A percentile compares a stretch with the other conserved stretches of the same genome.
Evolutionary conservation across 2,329 filamentous ascomycete species (phyloP).

Genomic region (Macroventuria anomochaeta): DNA sequence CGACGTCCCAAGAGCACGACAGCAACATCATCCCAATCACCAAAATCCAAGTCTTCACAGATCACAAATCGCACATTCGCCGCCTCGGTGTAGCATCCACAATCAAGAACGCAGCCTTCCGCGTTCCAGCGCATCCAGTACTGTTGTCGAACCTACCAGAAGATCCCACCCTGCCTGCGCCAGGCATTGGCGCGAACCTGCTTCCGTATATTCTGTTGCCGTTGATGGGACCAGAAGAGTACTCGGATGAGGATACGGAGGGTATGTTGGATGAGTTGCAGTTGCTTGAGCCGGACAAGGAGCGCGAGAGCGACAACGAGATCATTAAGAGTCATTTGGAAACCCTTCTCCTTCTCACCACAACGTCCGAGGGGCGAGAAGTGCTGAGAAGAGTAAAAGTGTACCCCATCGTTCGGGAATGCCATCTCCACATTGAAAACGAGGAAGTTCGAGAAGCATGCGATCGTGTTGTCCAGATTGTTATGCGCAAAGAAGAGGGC

Average conservation of each 20-base stretch:
- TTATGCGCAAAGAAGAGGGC: constrained; percentile 79
- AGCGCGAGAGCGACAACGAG: constrained; percentile 75
- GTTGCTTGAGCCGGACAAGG: constrained; percentile 86
- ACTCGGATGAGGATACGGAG: constrained; percentile 82
- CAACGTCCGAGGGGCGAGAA: constrained; percentile 76
- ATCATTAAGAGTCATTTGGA: constrained; percentile 90
- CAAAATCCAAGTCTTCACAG: constrained; percentile 93
- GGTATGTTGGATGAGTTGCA: constrained; percentile 91
- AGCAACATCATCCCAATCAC: constrained; percentile 79
- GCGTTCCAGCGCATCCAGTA: constrained; percentile 72
- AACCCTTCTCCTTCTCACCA: constrained; percentile 82
- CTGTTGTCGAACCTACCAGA: constrained; percentile 62
- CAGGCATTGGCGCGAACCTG: constrained; percentile 76
- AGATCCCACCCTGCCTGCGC: constrained; percentile 40
- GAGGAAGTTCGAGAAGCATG: constrained; percentile 83
- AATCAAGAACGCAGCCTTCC: constrained; percentile 93
- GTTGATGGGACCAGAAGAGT: constrained; percentile 86
- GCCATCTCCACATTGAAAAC: constrained; percentile 77
- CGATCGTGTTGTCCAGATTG: constrained; percentile 86
- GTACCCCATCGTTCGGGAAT: constrained; percentile 88
- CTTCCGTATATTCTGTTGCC: constrained; percentile 89
- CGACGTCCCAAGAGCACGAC: constrained; percentile 77
- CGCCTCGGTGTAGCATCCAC: constrained; percentile 94
- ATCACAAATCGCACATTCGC: constrained; percentile 81
- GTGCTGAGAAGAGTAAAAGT: constrained; percentile 77